Evolutionary conservation across 768 basidiomycete genomes (phyloP), one percentile per base, ranked within the genome.

Genomic region (Gloeostereum incarnatum): DNA sequence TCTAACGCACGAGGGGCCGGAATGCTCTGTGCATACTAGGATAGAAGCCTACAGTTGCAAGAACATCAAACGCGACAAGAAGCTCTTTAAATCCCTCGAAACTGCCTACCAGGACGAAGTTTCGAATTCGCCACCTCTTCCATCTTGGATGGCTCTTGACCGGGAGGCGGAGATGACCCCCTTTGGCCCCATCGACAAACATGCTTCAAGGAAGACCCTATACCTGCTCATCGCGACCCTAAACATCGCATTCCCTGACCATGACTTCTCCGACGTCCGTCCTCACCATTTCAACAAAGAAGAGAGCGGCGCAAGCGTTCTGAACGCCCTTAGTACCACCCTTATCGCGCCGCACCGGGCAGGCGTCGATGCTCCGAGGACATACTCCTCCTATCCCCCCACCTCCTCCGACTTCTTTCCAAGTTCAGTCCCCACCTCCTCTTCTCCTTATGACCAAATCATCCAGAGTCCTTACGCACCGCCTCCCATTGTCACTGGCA

Each of bases 11-110:
- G 83, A 89, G 46, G 87, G 90, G 8, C 76, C 83, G 34, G 87
- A 92, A 59, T 89, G 88, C 58, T 73, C 80, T 4, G 89, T 94
- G 5, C 81, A 89, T 61, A 90, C 89, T 31, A 77, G 91, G 47
- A 81, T 98, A 59, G 94, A 97, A 61, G 93, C 90, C 0, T 99
- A 97, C 69, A 88, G 85, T 54, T 92, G 90, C 74, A 99, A 99
- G 75, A 83, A 92, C 60, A 84, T 96, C 60, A 87, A 89, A 49
- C 83, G 87, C 52, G 96, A 99, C 72, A 90, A 92, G 76, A 88
- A 85, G 57, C 82, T 97, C 59, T 91, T 91, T 73, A 90, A 87
- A 55, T 69, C 80, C 7, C 81, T 98, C 65, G 93, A 98, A 58
- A 73, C 75, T 49, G 81, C 83, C 21, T 91, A 97, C 66, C 63